Percentiles rank a stretch among this genome's conserved stretches.
Conservation (phyloP, 2,329 filamentous ascomycete species). For the Cordyceps farinosa region DNA sequence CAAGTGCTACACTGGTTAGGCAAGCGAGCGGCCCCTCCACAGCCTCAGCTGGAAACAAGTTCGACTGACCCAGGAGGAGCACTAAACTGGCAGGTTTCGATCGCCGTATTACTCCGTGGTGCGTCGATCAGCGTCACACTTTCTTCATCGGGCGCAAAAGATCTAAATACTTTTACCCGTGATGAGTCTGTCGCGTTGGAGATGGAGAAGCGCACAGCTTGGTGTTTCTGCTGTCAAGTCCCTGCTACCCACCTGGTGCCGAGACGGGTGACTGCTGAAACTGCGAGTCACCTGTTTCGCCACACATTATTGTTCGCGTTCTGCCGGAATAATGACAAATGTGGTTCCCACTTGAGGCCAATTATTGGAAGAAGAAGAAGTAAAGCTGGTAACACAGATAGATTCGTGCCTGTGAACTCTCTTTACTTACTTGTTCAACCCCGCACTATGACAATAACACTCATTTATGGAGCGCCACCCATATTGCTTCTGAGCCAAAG, state of each 20-base stretch:
- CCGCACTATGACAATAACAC: not conserved
- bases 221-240: not conserved
- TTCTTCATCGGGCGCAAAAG: not conserved
- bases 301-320: no score
- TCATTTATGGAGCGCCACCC: not conserved
- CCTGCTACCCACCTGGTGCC: not conserved
- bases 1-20: no score
- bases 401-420: not conserved
- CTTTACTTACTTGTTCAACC: not conserved
- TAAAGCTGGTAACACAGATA: not conserved
- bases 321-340: no score
- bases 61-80: no score
- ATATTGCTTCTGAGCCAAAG: not conserved
- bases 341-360: not conserved
- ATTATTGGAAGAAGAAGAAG: not conserved
- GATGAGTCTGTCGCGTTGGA: not conserved
- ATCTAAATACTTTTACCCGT: not conserved
- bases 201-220: no score
- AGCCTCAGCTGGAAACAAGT: no score
- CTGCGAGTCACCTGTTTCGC: not conserved
- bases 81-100: no score
- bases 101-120: not conserved
- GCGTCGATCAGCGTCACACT: not conserved
- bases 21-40: no score
- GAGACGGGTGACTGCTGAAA: not conserved